phyloP scores from a whole-genome alignment of 1,139 yeast species.

The Kodamaea anthophila region DNA sequence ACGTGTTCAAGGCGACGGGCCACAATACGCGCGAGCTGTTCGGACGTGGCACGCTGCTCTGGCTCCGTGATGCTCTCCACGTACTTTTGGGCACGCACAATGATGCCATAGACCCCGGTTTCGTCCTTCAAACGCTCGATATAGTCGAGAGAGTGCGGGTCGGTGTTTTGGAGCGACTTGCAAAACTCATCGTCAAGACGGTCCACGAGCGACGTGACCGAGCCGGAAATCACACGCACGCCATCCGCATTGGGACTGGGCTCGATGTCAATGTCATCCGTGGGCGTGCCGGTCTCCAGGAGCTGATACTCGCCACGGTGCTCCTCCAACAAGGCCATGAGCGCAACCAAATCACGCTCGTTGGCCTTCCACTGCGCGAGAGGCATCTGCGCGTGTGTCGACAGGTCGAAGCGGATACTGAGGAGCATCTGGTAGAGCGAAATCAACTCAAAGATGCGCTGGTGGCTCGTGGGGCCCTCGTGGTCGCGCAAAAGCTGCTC shows the following conservation, averaged over 20 bases:
- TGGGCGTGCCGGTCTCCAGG: conserved; percentile 66
- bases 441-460: conserved; percentile 67
- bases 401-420: conserved; percentile 81
- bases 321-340: conserved; percentile 65
- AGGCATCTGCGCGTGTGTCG: conserved; percentile 70
- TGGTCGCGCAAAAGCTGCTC: conserved; percentile 50
- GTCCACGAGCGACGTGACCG: conserved; percentile 80
- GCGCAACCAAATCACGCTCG: conserved; percentile 52
- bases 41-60: conserved; percentile 40
- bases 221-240: conserved; percentile 71
- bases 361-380: conserved; percentile 75
- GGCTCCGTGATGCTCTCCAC: conserved; percentile 60
- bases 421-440: conserved; percentile 75
- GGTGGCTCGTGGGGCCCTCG: conserved; percentile 6
- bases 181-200: conserved; percentile 93
- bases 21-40: conserved; percentile 68
- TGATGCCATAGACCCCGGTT: conserved; percentile 63
- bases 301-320: conserved; percentile 58
- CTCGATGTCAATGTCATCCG: conserved; percentile 76
- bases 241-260: conserved; percentile 67
- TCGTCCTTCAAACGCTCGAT: conserved; percentile 89
- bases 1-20: conserved; percentile 87
- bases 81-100: conserved; percentile 82
- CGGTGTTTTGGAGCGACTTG: conserved; percentile 79
- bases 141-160: conserved; percentile 94